Evolutionary conservation across 768 basidiomycete genomes (phyloP).

Genomic region (Lactarius sanguifluus): DNA sequence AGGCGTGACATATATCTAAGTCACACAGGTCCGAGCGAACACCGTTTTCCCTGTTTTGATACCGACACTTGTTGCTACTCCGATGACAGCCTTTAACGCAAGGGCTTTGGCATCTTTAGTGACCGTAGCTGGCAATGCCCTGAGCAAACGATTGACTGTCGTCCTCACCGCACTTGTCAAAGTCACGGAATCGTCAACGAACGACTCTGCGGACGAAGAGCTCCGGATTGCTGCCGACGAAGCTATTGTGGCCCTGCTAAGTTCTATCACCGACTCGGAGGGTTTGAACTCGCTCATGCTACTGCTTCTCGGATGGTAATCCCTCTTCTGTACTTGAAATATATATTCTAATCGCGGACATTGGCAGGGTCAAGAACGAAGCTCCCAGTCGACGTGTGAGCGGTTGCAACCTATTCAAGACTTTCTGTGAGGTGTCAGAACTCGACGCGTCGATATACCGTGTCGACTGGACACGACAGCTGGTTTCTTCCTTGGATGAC

Average conservation of each 20-base stretch:
- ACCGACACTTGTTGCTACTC: slow-evolving; percentile 84
- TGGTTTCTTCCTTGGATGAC: slow-evolving; percentile 84
- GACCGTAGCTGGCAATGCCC: slow-evolving; percentile 87
- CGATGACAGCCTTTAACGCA: slow-evolving; percentile 95
- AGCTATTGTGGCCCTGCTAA: slow-evolving; percentile 70
- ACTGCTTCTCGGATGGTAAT: slow-evolving; percentile 83
- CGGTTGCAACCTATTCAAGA: slow-evolving; percentile 72
- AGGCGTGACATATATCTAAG: slow-evolving; percentile 9
- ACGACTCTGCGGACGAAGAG: slow-evolving; percentile 59
- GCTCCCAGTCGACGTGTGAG: slow-evolving; percentile 69
- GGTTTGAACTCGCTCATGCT: slow-evolving; percentile 90
- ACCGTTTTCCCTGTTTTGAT: slow-evolving; percentile 98
- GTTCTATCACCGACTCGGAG: slow-evolving; percentile 80
- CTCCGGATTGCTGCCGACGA: slow-evolving; percentile 68
- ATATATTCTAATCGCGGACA: background rate
- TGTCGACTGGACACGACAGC: slow-evolving; percentile 91
- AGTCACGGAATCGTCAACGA: slow-evolving; percentile 64
- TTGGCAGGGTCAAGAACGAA: slow-evolving; percentile 74
- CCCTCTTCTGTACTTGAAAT: background rate
- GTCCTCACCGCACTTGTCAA: slow-evolving; percentile 81
- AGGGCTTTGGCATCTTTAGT: slow-evolving; percentile 88
- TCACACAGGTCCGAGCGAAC: slow-evolving; percentile 76
- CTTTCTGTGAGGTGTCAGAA: slow-evolving; percentile 81
- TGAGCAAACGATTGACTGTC: slow-evolving; percentile 77
- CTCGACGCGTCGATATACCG: slow-evolving; percentile 84